Percentiles rank a stretch among this genome's conserved stretches.
Evolutionary conservation across 148 eudicot species (phyloP).

Genomic region (Limonium bicolor): DNA sequence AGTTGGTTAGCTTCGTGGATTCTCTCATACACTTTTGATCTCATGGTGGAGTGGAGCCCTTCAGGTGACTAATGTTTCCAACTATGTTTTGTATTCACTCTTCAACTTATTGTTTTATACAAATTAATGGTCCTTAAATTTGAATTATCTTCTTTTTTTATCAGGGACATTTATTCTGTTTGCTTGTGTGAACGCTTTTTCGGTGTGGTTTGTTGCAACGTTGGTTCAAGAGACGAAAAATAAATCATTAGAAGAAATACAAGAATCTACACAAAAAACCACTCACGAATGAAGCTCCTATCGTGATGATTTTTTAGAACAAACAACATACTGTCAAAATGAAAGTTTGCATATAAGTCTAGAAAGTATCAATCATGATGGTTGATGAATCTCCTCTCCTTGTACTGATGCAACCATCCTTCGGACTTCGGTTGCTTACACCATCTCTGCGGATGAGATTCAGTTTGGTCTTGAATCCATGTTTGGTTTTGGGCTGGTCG

Average conservation of each 20-base stretch:
- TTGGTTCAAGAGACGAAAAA: slow-evolving; percentile 30
- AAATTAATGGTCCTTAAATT: neutral
- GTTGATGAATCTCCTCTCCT: too few relatives aligned
- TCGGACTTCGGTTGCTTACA: too few relatives aligned
- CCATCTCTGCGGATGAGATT: too few relatives aligned
- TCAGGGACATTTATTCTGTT: slow-evolving; percentile 28
- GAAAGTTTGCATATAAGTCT: too few relatives aligned
- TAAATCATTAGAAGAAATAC: slow-evolving; percentile 26
- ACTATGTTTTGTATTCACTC: neutral
- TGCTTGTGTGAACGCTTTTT: slow-evolving; percentile 6
- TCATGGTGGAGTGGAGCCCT: slow-evolving; percentile 32
- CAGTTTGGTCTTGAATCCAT: too few relatives aligned
- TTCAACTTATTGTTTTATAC: neutral
- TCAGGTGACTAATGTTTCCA: slow-evolving; percentile 18
- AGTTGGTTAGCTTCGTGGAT: slow-evolving; percentile 13
- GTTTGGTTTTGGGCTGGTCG: too few relatives aligned
- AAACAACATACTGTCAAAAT: too few relatives aligned
- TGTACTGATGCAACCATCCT: too few relatives aligned
- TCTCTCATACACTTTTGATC: slow-evolving; percentile 20
- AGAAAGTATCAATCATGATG: too few relatives aligned
- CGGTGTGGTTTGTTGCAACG: slow-evolving; percentile 13
- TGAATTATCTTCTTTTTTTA: neutral
- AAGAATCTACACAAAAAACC: too few relatives aligned
- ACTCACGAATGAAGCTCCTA: too few relatives aligned
- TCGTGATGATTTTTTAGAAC: too few relatives aligned